These are phyloP conservation scores for Candida montana DNA, from an alignment of 805 yeast genomes.

Conservation along the genomic window DNA sequence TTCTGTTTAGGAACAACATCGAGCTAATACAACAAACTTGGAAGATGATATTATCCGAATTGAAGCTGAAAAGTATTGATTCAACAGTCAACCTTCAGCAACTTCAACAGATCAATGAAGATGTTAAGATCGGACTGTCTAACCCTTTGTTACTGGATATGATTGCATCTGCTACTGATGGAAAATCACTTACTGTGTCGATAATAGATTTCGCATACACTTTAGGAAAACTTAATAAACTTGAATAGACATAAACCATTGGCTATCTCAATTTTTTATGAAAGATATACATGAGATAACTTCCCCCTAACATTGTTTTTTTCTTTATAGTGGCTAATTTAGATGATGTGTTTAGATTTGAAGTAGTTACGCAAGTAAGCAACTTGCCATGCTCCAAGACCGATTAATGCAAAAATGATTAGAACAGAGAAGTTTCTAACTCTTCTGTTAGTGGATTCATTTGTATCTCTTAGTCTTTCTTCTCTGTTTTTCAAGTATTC, in stretches of 20 bases:
- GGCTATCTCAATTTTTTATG: too few species aligned
- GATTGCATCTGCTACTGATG: conserved; percentile 39
- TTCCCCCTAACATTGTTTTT: too few species aligned
- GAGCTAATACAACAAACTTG: conserved; percentile 35
- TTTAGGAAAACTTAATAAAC: conserved; percentile 41
- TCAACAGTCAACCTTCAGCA: conserved; percentile 33
- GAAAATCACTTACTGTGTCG: conserved; percentile 30
- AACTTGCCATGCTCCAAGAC: conserved; percentile 89
- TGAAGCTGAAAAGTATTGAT: conserved; percentile 15
- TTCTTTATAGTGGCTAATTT: neutral
- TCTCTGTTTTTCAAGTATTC: conserved; percentile 84
- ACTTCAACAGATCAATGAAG: conserved; percentile 28
- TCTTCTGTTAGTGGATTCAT: conserved; percentile 91
- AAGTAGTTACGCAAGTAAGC: conserved; percentile 89
- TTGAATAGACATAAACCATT: too few species aligned
- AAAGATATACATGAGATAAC: too few species aligned
- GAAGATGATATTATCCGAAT: conserved; percentile 29
- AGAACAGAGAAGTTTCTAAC: conserved; percentile 80
- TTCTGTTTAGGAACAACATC: conserved; percentile 35
- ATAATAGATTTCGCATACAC: conserved; percentile 44
- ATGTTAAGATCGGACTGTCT: conserved; percentile 29
- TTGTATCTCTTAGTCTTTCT: conserved; percentile 90
- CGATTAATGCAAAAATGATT: conserved; percentile 62
- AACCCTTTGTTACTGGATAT: conserved; percentile 36
- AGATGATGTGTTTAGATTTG: conserved; percentile 73